Base-by-base conservation (phyloP, 768 basidiomycete species). In the Pleurotus sapidus region DNA sequence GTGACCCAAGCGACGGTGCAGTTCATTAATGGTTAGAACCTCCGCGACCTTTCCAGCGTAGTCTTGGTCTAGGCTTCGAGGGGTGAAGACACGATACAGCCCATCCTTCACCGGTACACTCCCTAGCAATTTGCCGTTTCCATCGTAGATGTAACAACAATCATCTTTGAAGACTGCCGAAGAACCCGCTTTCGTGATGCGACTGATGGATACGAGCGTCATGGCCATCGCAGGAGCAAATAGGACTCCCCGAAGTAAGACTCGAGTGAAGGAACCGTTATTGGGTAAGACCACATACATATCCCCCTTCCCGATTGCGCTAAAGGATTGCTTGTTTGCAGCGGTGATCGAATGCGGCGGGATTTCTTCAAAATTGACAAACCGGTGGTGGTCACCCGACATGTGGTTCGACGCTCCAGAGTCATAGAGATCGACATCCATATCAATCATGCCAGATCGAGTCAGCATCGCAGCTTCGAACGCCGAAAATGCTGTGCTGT, bases 1-100 rank as follows among this genome's bases (percentile, higher is more conserved):
- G 60, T 66, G 65, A 27, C 64, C 63, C 46, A 65, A 20, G n/a
- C 58, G 48, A 43, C 60, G 57, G 45, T 66, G 65, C n/a, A 62
- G 61, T 18, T 58, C 43, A 49, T 63, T 61, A 49, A 63, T 59
- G 50, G 42, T 43, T 20, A 43, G 20, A 4, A 43, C 42, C 42
- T 43, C 42, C 7, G 42, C 42, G n/a, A 43, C 42, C n/a, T n/a
- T 20, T 20, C 42, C 42, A 43, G 42, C 42, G 8, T 43, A 43
- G n/a, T 43, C 42, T 1, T 20, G n/a, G n/a, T 6, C 42, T 5
- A 43, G 15, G 20, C 42, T 43, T n/a, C 7, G 42, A 43, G 42
- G 42, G 20, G 42, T 43, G 5, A 43, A 43, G n/a, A 62, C 57
- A 9, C 57, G 60, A 48, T 69, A 67, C 20, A 67, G 60, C 24